phyloP scores from a whole-genome alignment of 768 basidiomycete species.

The Boletus huronensis region DNA sequence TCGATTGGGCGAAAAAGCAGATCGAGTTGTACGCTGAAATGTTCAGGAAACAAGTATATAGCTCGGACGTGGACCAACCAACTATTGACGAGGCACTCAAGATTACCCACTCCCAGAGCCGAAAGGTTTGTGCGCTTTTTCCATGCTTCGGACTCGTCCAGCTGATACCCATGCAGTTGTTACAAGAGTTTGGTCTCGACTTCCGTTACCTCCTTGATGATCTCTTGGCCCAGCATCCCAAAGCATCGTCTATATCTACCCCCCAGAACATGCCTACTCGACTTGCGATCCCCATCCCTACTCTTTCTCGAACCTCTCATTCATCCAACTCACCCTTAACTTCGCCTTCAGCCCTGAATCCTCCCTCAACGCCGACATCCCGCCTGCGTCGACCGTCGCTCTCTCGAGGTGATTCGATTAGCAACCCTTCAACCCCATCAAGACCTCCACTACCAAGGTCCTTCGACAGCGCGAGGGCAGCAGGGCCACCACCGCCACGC shows the following conservation, averaged over 20 bases:
- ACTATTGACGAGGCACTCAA: constrained; percentile 75
- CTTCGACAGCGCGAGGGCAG: constrained; percentile 29
- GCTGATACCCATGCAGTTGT: constrained; percentile 46
- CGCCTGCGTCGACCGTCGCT: constrained; percentile 27
- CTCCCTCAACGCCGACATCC: constrained; percentile 27
- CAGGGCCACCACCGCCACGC: constrained; percentile 61
- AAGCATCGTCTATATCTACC: constrained; percentile 26
- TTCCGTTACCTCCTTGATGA: constrained; percentile 88
- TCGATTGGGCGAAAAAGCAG: constrained; percentile 89
- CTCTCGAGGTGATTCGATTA: constrained; percentile 28
- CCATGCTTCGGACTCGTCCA: not conserved
- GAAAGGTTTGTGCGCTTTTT: constrained; percentile 53
- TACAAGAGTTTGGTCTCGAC: constrained; percentile 92
- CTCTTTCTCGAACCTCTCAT: constrained; percentile 15
- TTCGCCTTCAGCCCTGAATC: constrained; percentile 14
- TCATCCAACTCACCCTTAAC: constrained; percentile 16
- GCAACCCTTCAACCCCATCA: constrained; percentile 9
- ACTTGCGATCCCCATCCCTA: constrained; percentile 16
- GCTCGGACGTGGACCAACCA: constrained; percentile 66
- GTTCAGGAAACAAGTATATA: constrained; percentile 90
- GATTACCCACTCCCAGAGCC: constrained; percentile 77
- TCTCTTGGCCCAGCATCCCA: constrained; percentile 54
- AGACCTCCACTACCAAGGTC: constrained; percentile 29
- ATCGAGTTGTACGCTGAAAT: constrained; percentile 79
- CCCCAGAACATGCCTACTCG: constrained; percentile 29